Percentiles rank a stretch among this genome's conserved stretches.
Evolutionary conservation across 192 early-diverging fungal genomes (phyloP).

Genomic region (Gaertneriomyces semiglobifer): DNA sequence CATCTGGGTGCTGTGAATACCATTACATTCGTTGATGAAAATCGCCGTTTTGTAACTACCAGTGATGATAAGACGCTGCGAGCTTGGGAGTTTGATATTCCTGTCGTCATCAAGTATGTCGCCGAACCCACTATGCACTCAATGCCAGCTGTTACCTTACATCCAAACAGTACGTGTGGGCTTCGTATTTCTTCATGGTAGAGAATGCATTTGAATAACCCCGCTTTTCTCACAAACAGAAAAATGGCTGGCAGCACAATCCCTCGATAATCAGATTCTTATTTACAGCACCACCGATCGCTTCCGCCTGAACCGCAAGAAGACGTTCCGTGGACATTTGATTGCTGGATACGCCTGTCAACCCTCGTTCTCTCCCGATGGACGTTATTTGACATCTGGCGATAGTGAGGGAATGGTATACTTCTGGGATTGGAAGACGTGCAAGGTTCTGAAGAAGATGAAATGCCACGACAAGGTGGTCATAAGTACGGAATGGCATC

Average conservation of each 20-base stretch:
- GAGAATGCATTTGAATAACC: neutral
- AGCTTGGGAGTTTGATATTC: slow-evolving; percentile 98
- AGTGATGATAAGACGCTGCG: slow-evolving; percentile 96
- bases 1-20: slow-evolving; percentile 95
- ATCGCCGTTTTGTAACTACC: slow-evolving; percentile 90
- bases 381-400: slow-evolving; percentile 79
- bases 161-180: slow-evolving; percentile 72
- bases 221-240: slow-evolving; percentile 39
- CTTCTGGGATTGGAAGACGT: slow-evolving; percentile 98
- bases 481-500: slow-evolving; percentile 92
- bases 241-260: slow-evolving; percentile 92
- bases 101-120: slow-evolving; percentile 96
- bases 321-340: slow-evolving; percentile 87
- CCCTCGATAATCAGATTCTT: slow-evolving; percentile 93
- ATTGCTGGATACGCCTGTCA: slow-evolving; percentile 97
- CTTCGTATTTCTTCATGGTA: neutral
- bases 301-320: slow-evolving; percentile 85
- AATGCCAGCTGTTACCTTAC: slow-evolving; percentile 87
- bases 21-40: slow-evolving; percentile 94
- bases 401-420: slow-evolving; percentile 90
- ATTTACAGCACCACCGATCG: slow-evolving; percentile 83
- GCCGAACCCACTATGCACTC: slow-evolving; percentile 96
- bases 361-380: slow-evolving; percentile 89
- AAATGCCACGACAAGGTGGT: slow-evolving; percentile 91
- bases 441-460: slow-evolving; percentile 78